Conservation (phyloP, 1,284 basidiomycete species). For the Acaromyces ingoldii region DNA sequence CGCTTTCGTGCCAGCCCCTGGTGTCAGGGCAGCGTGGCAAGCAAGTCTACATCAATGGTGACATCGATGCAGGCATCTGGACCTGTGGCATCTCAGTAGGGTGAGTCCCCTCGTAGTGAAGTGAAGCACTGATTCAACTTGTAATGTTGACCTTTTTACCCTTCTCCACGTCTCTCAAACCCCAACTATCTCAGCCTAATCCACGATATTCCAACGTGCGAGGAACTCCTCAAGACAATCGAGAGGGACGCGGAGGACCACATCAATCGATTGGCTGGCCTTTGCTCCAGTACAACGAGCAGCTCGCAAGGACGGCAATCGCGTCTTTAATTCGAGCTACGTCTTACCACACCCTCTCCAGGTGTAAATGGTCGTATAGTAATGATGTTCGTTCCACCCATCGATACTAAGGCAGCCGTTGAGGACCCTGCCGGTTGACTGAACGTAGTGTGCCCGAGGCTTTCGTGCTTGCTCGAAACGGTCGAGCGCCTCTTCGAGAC, state of each 20-base stretch:
- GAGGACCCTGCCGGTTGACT: no score
- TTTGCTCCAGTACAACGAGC: neutral
- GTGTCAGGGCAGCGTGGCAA: slow-evolving; percentile 74
- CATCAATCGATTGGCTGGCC: slow-evolving; percentile 53
- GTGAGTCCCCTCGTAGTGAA: no score
- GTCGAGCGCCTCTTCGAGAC: no score
- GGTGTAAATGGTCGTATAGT: no score
- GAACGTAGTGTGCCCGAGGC: no score
- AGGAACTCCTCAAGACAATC: slow-evolving; percentile 66
- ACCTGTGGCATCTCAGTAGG: slow-evolving; percentile 72
- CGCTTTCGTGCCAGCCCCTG: slow-evolving; percentile 59
- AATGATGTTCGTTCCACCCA: no score
- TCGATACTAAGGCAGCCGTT: no score
- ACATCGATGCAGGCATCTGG: slow-evolving; percentile 84
- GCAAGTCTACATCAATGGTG: slow-evolving; percentile 76
- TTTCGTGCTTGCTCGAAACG: no score
- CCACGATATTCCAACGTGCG: slow-evolving; percentile 62
- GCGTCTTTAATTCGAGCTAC: neutral
- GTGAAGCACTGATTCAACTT: no score
- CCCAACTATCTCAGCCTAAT: no score
- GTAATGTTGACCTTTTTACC: neutral
- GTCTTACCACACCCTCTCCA: no score
- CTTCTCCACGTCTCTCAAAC: neutral
- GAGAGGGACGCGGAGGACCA: slow-evolving; percentile 72
- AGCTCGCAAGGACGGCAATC: neutral